Conservation (phyloP, 1,284 basidiomycete genomes). For the Pisolithus thermaeus region DNA sequence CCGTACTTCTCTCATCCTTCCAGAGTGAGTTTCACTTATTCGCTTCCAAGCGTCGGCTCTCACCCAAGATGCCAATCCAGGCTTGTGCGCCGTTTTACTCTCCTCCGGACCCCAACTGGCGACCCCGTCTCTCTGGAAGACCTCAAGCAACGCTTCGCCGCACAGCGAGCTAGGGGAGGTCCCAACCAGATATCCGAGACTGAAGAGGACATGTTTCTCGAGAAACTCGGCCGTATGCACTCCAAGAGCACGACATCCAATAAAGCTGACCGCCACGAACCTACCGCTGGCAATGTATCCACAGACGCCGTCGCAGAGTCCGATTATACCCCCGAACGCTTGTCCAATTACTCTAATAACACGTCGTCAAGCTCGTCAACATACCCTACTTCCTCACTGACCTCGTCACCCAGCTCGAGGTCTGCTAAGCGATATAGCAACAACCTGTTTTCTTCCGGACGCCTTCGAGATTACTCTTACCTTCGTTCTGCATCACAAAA, state of each 20-base stretch:
- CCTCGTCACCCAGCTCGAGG: constrained; percentile 37
- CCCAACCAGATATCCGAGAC: constrained; percentile 67
- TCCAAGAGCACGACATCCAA: constrained; percentile 30
- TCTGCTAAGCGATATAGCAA: constrained; percentile 71
- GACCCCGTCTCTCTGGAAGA: constrained; percentile 59
- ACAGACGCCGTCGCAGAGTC: constrained; percentile 34
- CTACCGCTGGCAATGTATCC: constrained; percentile 9
- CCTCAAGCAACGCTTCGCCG: constrained; percentile 60
- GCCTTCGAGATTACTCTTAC: constrained; percentile 67
- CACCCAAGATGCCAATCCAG: constrained; percentile 33
- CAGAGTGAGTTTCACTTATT: constrained; percentile 54
- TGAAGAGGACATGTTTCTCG: constrained; percentile 77
- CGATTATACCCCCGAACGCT: constrained; percentile 34
- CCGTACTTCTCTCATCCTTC: constrained; percentile 75
- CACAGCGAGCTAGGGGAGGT: constrained; percentile 65
- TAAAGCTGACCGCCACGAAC: constrained; percentile 21
- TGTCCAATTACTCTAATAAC: constrained; percentile 42
- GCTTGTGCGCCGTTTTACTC: constrained; percentile 72
- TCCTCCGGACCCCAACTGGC: constrained; percentile 62
- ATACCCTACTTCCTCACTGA: constrained; percentile 37
- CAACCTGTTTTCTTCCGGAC: constrained; percentile 75
- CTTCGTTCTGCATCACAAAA: constrained; percentile 50
- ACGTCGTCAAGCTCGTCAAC: constrained; percentile 31
- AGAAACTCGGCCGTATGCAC: constrained; percentile 59
- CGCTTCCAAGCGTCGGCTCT: constrained; percentile 12